Base-by-base conservation (phyloP, 1,284 basidiomycete genomes). In the Cryptococcus sp. region DNA sequence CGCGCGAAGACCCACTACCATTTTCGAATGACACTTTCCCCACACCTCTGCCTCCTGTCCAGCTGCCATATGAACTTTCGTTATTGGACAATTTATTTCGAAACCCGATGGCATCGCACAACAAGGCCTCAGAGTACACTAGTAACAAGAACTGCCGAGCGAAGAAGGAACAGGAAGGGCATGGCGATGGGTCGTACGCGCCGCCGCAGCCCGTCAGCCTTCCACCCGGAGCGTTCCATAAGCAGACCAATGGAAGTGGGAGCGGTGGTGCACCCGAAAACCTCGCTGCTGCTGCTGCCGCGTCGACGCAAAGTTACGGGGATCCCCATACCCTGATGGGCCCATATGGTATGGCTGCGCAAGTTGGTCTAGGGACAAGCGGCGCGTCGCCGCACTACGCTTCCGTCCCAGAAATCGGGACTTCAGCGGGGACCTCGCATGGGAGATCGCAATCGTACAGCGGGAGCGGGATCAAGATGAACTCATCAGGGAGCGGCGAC, bases 81-180 rank as follows among this genome's bases (percentile, higher is more conserved):
- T 61, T 79, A 1, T 69, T 80, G 39, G 79, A 80, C 64, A 77
- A 79, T 60, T 71, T 80, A 31, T 80, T 80, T 65, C 58, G 78
- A 42, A 79, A 80, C 67, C 79, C 79, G 13, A 73, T 78, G 70
- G 70, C 72, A 2, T 66, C 70, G 41, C 77, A 79, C 59, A 72
- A 74, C 51, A 78, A 78, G 63, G 75, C 76, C 8, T 75, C 72
- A 11, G 77, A 76, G n/a, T 78, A 77, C 56, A 78, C 63, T 22
- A 54, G 45, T 19, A 60, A 62, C 55, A 56, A 65, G 41, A 56
- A 62, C 41, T 53, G 59, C 41, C 47, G 47, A n/a, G 38, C 42
- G n/a, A 57, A 54, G 38, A 56, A 59, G 54, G 57, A 56, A 47
- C 47, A 50, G 3, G 50, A 35, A 35, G 31, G 31, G 31, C 31